Base-by-base conservation (phyloP, 2,329 filamentous ascomycete species). In the Talaromyces sp. region DNA sequence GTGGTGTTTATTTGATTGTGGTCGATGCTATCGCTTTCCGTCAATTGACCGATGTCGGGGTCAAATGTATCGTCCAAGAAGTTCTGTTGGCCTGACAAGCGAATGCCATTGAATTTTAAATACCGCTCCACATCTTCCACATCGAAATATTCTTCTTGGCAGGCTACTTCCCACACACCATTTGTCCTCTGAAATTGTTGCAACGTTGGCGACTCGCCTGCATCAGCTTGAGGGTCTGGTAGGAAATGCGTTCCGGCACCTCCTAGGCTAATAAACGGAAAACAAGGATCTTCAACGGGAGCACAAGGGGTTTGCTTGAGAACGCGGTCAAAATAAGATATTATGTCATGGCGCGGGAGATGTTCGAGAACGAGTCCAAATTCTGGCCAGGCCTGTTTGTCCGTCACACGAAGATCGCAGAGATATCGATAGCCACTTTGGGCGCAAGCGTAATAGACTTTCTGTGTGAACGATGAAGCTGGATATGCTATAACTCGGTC, bases 61-160 rank as follows among this genome's bases (percentile, higher is more conserved):
- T 14, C 12, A 17, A 35, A 35, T 14, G 32, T 35, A 35, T 17
- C 31, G 31, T 32, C 5, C 14, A 14, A 35, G 32, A 35, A 35
- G 4, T 35, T 35, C 32, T 17, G 12, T 35, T 14, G 32, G 3
- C 32, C 12, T 17, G 32, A 35, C 32, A 38, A 38, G 12, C 21
- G 24, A 29, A 62, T 56, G 1, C 57, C 56, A 29, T 55, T 55
- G n/a, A 48, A 55, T 12, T 57, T 19, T 35, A 65, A 26, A 38
- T 57, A 66, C 27, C 62, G 56, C 27, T 66, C 63, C 5, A 66
- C 52, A 56, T 66, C 64, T 57, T 65, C 58, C 29, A 65, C 57
- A 55, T 66, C 64, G 27, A 66, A 65, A 63, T 63, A 66, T 26
- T 65, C 56, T 41, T 65, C 60, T n/a, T 65, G 60, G n/a, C n/a